These are phyloP conservation scores for Colletotrichum truncatum DNA, from an alignment of 2,329 filamentous ascomycete genomes.

Conservation along the genomic window DNA sequence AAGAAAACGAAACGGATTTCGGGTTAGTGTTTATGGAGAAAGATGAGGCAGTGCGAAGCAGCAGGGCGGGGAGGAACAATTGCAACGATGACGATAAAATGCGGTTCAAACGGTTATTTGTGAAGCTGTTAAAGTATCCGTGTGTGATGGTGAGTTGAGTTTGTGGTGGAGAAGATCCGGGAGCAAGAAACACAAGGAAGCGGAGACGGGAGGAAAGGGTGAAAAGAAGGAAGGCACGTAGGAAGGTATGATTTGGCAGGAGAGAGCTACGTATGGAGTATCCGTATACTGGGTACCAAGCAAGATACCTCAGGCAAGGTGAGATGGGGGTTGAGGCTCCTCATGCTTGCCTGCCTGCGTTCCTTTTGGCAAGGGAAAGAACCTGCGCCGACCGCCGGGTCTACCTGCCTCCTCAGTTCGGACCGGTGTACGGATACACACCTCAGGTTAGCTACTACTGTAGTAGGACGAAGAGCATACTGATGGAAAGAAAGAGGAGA, in stretches of 20 bases:
- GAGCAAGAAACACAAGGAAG: not conserved
- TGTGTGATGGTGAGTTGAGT: not conserved
- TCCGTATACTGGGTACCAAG: no score
- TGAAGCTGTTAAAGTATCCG: no score
- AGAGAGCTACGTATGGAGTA: no score
- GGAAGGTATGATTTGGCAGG: no score
- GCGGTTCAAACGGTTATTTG: not conserved
- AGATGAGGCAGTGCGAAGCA: constrained; percentile 2
- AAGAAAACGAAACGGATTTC: constrained; percentile 23
- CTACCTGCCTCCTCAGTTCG: no score
- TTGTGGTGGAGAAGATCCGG: not conserved
- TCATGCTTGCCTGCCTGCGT: no score
- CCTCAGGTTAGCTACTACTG: no score
- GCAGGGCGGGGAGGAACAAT: not conserved
- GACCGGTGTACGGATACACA: no score
- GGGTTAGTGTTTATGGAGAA: constrained; percentile 2
- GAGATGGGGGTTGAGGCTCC: not conserved
- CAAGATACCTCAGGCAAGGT: not conserved
- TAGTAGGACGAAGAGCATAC: no score
- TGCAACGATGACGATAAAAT: not conserved
- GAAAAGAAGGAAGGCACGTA: not conserved
- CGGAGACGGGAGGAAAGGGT: not conserved
- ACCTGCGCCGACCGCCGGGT: no score
- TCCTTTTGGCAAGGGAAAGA: no score
- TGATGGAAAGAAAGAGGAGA: not conserved